These are phyloP conservation scores for Margaritispora aquatica DNA, from an alignment of 495 filamentous ascomycete genomes.

Conservation along the genomic window DNA sequence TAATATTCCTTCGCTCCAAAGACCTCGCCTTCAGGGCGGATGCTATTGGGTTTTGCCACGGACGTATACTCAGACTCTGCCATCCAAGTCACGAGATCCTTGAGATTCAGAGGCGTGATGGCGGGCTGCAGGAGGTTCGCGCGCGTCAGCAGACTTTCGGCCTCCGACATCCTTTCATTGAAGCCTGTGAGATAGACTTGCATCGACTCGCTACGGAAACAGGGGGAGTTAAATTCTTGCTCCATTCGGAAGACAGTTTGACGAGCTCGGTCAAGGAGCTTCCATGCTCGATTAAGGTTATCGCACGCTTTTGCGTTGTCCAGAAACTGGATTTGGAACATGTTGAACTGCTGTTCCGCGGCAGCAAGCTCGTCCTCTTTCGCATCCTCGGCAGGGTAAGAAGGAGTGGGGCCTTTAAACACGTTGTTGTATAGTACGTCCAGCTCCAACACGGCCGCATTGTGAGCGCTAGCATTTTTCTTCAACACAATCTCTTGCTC, in stretches of 20 bases:
- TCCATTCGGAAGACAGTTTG: slow-evolving; percentile 14
- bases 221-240: slow-evolving; percentile 23
- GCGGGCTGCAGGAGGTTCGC: slow-evolving; percentile 27
- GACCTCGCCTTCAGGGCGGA: slow-evolving; percentile 31
- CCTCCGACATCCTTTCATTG: slow-evolving; percentile 30
- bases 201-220: slow-evolving; percentile 29
- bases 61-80: slow-evolving; percentile 32
- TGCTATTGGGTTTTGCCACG: slow-evolving; percentile 42
- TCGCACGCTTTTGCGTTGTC: slow-evolving; percentile 25
- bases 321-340: slow-evolving; percentile 20
- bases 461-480: slow-evolving; percentile 24
- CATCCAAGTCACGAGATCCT: slow-evolving; percentile 26
- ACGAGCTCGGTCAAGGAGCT: slow-evolving; percentile 11
- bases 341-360: slow-evolving; percentile 22
- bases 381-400: slow-evolving; percentile 40
- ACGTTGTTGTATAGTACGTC: slow-evolving; percentile 35
- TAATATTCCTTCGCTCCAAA: too few species aligned
- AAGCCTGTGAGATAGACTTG: slow-evolving; percentile 27
- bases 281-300: slow-evolving; percentile 15
- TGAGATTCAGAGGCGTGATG: slow-evolving; percentile 15
- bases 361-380: slow-evolving; percentile 26
- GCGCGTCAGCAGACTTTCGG: slow-evolving; percentile 28
- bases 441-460: slow-evolving; percentile 30
- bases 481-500: slow-evolving; percentile 24
- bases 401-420: slow-evolving; percentile 40